These are phyloP conservation scores for Yamadazyma laniorum DNA, from an alignment of 805 yeast species.

Conservation along the genomic window DNA sequence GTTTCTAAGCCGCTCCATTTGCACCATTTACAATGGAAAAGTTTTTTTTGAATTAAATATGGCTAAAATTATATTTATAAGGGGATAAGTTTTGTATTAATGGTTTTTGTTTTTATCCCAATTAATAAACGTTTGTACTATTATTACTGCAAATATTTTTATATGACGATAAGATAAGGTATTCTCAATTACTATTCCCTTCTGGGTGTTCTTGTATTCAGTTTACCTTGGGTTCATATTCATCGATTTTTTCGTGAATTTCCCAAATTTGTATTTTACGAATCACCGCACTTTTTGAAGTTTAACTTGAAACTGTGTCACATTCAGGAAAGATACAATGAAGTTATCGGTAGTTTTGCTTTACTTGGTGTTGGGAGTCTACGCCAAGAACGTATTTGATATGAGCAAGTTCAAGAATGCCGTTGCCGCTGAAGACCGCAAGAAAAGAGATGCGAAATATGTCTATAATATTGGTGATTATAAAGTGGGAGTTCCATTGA, in stretches of 20 bases:
- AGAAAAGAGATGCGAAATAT: constrained; percentile 11
- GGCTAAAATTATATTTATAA: constrained; percentile 1
- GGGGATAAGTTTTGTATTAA: constrained; percentile 5
- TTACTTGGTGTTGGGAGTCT: constrained; percentile 4
- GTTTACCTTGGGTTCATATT: too few relatives aligned
- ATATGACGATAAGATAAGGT: too few relatives aligned
- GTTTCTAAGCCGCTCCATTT: too few relatives aligned
- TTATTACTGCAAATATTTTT: too few relatives aligned
- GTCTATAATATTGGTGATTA: constrained; percentile 1
- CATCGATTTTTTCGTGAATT: too few relatives aligned
- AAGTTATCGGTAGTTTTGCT: constrained; percentile 1
- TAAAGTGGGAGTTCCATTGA: constrained; percentile 3
- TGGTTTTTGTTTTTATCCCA: constrained; percentile 4
- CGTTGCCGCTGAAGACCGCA: constrained; percentile 5
- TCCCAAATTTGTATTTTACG: too few relatives aligned
- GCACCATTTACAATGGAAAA: too few relatives aligned
- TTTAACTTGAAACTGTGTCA: too few relatives aligned
- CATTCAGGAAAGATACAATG: too few relatives aligned
- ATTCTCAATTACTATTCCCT: too few relatives aligned
- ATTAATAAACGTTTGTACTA: constrained; percentile 4
- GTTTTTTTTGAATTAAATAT: background rate
- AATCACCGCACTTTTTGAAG: too few relatives aligned
- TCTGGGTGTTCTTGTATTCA: too few relatives aligned
- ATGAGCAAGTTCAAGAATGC: constrained; percentile 10
- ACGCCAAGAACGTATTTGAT: constrained; percentile 16